These are phyloP conservation scores for Phialophora verrucosa DNA, from an alignment of 2,329 filamentous ascomycete species.

Conservation along the genomic window DNA sequence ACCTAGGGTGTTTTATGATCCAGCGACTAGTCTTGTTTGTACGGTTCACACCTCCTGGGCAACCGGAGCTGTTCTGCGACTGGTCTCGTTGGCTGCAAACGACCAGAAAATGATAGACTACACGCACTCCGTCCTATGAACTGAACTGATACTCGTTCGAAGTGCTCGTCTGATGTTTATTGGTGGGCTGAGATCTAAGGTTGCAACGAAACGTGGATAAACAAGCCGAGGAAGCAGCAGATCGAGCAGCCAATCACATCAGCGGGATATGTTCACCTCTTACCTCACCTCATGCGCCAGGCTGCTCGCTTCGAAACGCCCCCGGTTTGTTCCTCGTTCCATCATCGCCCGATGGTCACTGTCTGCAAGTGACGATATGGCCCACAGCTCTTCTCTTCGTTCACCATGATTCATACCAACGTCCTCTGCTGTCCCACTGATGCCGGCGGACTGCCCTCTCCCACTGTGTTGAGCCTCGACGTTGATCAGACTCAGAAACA, in stretches of 20 bases:
- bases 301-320: constrained; percentile 21
- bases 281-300: neutral
- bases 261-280: neutral
- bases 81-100: neutral
- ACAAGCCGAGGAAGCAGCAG: neutral
- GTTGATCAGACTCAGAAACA: neutral
- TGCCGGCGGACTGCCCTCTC: neutral
- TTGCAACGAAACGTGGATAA: neutral
- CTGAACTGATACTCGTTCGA: too few relatives aligned
- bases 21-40: neutral
- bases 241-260: constrained; percentile 1
- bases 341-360: constrained; percentile 12
- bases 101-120: neutral
- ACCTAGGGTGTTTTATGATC: too few relatives aligned
- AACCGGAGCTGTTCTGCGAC: neutral
- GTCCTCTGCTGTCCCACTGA: neutral
- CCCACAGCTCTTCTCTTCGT: neutral
- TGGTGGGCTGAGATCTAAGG: neutral
- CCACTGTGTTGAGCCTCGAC: neutral
- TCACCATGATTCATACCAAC: neutral
- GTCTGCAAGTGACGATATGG: constrained; percentile 17
- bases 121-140: neutral
- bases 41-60: neutral
- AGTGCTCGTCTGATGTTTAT: neutral
- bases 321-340: constrained; percentile 24